Percentiles rank a stretch among this genome's conserved stretches.
phyloP scores from a whole-genome alignment of 83 land plant genomes.

The Diphasiastrum complanatum region DNA sequence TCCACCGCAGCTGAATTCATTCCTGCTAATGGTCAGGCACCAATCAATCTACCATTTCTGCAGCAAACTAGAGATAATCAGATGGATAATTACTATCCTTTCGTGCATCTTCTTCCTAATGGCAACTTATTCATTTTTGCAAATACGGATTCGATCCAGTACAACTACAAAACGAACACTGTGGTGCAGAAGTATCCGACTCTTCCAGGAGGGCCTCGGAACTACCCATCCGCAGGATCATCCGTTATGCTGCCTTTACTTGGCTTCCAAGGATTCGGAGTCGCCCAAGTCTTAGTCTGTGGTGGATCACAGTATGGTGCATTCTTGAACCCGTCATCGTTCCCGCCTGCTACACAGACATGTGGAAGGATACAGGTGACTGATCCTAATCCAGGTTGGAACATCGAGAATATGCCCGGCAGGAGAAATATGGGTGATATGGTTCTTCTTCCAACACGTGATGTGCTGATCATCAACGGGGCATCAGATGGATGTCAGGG shows the following conservation, averaged over 20 bases:
- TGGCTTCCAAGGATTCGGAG: not conserved
- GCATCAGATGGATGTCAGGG: conserved; percentile 22
- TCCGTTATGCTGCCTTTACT: conserved; percentile 6
- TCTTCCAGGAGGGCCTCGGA: no score
- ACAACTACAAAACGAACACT: conserved; percentile 7
- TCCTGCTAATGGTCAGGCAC: no score
- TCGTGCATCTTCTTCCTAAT: conserved; percentile 14
- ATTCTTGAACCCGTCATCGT: not conserved
- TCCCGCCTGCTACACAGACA: conserved; percentile 1
- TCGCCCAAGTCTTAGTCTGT: no score
- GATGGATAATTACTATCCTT: conserved; percentile 14
- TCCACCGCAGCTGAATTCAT: no score
- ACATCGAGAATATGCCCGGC: conserved; percentile 8
- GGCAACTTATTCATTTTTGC: conserved; percentile 18
- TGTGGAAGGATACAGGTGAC: no score
- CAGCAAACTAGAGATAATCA: no score
- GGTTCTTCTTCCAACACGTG: conserved; percentile 20
- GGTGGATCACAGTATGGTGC: not conserved
- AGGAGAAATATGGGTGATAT: conserved; percentile 19
- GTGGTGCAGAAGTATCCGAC: conserved; percentile 11
- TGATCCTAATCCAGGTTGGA: not conserved
- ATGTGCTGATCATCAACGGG: conserved; percentile 22
- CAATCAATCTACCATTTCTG: no score
- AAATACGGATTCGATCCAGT: conserved; percentile 16
- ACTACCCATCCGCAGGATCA: conserved; percentile 3